Percentiles rank a stretch among this genome's conserved stretches.
These are phyloP conservation scores for Tetrapisispora arboricola DNA, from an alignment of 805 yeast genomes.

Conservation along the genomic window DNA sequence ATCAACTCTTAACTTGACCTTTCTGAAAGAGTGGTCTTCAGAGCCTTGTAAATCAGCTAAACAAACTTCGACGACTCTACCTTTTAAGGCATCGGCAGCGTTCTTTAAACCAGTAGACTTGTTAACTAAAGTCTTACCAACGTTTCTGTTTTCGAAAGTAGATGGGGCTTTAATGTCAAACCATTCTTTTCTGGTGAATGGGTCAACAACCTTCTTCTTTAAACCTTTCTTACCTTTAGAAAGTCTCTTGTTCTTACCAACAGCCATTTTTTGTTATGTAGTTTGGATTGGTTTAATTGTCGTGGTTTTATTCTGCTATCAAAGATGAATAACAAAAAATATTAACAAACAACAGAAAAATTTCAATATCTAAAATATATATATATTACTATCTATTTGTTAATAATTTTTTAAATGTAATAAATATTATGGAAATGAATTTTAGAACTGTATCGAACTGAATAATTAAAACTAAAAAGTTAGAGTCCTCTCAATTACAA, in stretches of 20 bases:
- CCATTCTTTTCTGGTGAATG: constrained; percentile 99
- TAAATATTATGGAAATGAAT: too few species aligned
- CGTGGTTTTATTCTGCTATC: constrained; percentile 1
- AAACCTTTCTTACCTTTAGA: constrained; percentile 91
- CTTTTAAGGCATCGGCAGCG: constrained; percentile 97
- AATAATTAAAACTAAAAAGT: neutral
- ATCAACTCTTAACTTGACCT: constrained; percentile 94
- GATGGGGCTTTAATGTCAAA: constrained; percentile 97
- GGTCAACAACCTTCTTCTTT: constrained; percentile 99
- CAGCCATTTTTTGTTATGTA: constrained; percentile 45
- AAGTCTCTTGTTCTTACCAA: constrained; percentile 79
- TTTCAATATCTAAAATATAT: too few species aligned
- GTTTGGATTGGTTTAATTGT: constrained; percentile 4
- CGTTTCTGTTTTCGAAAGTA: constrained; percentile 96
- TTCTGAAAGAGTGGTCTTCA: constrained; percentile 98
- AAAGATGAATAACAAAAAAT: neutral
- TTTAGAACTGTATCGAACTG: too few species aligned
- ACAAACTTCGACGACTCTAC: constrained; percentile 92
- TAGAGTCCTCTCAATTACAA: neutral
- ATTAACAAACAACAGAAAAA: too few species aligned
- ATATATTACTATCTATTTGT: too few species aligned
- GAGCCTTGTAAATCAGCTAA: constrained; percentile 97
- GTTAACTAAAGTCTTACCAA: constrained; percentile 97
- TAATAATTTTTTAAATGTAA: neutral
- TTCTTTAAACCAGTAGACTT: constrained; percentile 96